Base-by-base conservation (phyloP, 2,329 filamentous ascomycete species). In the Rosellinia necatrix region DNA sequence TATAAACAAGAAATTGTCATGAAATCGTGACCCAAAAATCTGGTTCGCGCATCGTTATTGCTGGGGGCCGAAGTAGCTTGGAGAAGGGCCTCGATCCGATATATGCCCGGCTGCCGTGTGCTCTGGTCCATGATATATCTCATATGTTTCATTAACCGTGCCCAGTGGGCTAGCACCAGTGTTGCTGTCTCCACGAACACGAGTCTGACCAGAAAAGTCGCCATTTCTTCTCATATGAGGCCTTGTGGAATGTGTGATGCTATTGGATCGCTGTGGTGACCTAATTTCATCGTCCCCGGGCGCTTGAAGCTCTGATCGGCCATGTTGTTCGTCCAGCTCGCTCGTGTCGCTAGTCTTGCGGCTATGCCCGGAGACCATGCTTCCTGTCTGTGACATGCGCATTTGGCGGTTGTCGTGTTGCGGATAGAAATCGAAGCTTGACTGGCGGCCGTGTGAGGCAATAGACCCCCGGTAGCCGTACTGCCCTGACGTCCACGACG, bases 261-360 rank as follows among this genome's bases (percentile, higher is more conserved):
- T 68, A 41, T 56, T 64, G 2, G 69, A 69, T 6, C 69, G 69
- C 1, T 75, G 73, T 3, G 78, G 66, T 51, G 78, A 74, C 1
- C 72, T 71, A 7, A 75, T 62, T 27, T 70, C 69, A 13, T 27
- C 13, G 57, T 68, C 59, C 13, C 71, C 63, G 42, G 13, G 8
- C 9, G 57, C 66, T 13, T 73, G 75, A 4, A 81, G 72, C 57
- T 81, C 78, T 2, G 71, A 71, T 4, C 69, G 62, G 0, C 70
- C 67, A 2, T 68, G 60, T 6, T 64, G 62, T 13, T 59, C 64
- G n/a, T 64, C 61, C 4, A 71, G 66, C 43, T 80, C 77, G 38
- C 78, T 81, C 4, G 73, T 71, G 57, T 78, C 73, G 65, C 77
- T 81, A 40, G 66, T 66, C 5, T 78, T 70, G 2, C 78, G 74